Evolutionary conservation across 768 basidiomycete genomes (phyloP).

Genomic region (Flagelloscypha sp.): DNA sequence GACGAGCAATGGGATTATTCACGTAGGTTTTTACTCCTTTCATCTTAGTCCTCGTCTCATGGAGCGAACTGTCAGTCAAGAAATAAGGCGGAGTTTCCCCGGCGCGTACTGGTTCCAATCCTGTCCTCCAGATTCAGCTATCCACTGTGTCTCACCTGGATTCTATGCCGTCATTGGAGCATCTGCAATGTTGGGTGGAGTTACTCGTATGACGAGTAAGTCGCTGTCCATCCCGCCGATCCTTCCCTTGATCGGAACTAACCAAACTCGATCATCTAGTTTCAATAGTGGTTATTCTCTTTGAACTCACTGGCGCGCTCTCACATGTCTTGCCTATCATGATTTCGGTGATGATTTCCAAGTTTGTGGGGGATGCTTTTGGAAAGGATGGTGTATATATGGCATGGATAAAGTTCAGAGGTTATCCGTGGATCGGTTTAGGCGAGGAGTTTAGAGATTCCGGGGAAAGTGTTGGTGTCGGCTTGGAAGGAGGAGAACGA

Average conservation of each 20-base stretch:
- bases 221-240: conserved; percentile 2
- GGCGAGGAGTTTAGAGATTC: too few species aligned
- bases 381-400: conserved; percentile 64
- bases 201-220: conserved; percentile 71
- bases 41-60: neutral
- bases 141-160: conserved; percentile 63
- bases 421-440: conserved; percentile 64
- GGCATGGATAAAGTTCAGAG: conserved; percentile 63
- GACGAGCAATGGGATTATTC: conserved; percentile 61
- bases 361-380: conserved; percentile 70
- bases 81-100: conserved; percentile 56
- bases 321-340: conserved; percentile 79
- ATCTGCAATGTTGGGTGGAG: conserved; percentile 67
- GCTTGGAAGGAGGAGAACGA: too few species aligned
- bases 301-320: conserved; percentile 72
- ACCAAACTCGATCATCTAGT: conserved; percentile 27
- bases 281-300: conserved; percentile 68
- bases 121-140: conserved; percentile 63
- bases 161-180: conserved; percentile 76
- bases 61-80: conserved; percentile 39
- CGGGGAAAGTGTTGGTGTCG: too few species aligned
- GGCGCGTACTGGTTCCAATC: conserved; percentile 62
- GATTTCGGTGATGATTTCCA: conserved; percentile 70
- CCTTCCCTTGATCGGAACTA: conserved; percentile 3
- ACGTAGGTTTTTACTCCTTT: conserved; percentile 33